Evolutionary conservation across 331 rosid species (phyloP).

Genomic region (Arachis monticola): DNA sequence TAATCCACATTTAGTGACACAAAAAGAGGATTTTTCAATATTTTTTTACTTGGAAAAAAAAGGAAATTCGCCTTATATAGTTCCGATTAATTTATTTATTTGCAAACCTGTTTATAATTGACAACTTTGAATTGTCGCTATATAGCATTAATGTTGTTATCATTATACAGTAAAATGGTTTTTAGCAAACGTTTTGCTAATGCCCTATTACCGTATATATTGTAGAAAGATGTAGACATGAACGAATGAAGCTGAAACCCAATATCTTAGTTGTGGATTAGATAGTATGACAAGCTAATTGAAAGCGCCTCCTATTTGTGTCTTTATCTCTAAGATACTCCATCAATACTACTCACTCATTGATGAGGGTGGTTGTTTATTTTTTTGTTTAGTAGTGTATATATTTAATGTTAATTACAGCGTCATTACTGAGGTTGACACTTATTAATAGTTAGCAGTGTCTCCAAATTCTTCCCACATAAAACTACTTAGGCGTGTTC

Average conservation of each 20-base stretch:
- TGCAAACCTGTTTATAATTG: too few species aligned
- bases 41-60: too few species aligned
- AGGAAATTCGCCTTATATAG: too few species aligned
- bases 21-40: too few species aligned
- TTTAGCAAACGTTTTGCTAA: background rate
- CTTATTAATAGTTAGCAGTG: background rate
- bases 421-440: conserved; percentile 13
- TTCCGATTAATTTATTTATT: too few species aligned
- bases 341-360: conserved; percentile 15
- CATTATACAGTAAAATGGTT: too few species aligned
- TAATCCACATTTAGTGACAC: too few species aligned
- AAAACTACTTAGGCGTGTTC: background rate
- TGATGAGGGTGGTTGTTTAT: background rate
- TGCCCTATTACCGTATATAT: background rate
- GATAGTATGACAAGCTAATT: background rate
- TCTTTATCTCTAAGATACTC: conserved; percentile 31
- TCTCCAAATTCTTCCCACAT: conserved; percentile 20
- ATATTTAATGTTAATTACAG: background rate
- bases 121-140: too few species aligned
- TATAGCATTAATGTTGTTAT: too few species aligned
- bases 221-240: background rate
- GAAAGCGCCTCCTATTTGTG: background rate
- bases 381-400: background rate
- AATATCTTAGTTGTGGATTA: background rate
- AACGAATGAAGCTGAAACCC: background rate